A percentile compares a stretch with the other conserved stretches of the same genome.
Conservation (phyloP, 164 flowering plant genomes). For the Chimonanthus salicifolius region DNA sequence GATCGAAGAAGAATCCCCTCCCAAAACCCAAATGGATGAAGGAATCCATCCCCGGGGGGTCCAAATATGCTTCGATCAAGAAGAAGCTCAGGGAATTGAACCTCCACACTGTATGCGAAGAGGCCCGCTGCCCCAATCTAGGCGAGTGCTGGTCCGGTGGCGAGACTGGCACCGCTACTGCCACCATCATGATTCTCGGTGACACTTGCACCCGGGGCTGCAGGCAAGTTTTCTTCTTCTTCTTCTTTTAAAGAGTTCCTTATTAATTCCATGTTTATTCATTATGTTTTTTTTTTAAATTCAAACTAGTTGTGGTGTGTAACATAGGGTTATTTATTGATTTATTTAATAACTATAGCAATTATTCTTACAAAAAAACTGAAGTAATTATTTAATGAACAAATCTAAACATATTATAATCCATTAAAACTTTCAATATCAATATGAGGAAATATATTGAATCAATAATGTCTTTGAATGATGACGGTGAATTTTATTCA, state of each 20-base stretch:
- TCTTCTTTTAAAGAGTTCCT: not conserved
- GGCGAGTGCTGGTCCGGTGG: constrained; percentile 38
- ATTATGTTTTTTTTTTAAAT: too few species aligned
- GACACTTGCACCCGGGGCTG: constrained; percentile 34
- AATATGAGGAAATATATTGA: too few species aligned
- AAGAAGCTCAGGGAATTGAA: constrained; percentile 25
- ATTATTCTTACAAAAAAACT: too few species aligned
- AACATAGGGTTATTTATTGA: too few species aligned
- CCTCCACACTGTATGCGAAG: constrained; percentile 33
- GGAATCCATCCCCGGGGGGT: constrained; percentile 28
- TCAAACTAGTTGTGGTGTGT: too few species aligned
- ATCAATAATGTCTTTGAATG: too few species aligned
- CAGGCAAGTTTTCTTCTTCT: constrained; percentile 16
- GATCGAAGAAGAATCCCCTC: constrained; percentile 30
- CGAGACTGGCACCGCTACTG: constrained; percentile 33
- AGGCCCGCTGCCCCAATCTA: constrained; percentile 29
- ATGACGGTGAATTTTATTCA: too few species aligned
- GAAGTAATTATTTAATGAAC: too few species aligned
- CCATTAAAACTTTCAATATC: too few species aligned
- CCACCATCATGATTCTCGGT: constrained; percentile 34
- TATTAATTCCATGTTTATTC: too few species aligned
- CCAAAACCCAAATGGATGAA: constrained; percentile 38
- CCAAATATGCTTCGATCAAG: constrained; percentile 27
- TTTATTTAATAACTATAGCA: too few species aligned
- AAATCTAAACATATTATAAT: too few species aligned